Evolutionary conservation across 164 flowering plant genomes (phyloP), one percentile per base, ranked within the genome.

Genomic region (Hamamelis virginiana): DNA sequence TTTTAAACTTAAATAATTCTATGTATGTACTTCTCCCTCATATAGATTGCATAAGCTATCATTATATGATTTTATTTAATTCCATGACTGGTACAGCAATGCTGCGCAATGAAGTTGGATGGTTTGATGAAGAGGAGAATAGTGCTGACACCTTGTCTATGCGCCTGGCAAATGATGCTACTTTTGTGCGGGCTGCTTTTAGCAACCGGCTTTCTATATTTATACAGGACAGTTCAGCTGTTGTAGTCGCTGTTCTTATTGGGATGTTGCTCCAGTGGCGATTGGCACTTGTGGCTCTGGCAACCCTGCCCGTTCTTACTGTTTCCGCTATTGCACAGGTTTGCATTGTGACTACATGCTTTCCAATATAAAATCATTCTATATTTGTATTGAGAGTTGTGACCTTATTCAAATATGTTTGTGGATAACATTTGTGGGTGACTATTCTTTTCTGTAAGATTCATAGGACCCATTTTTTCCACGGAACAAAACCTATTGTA

Each of bases 151-250:
- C 83, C 61, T 81, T 95, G 55, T 92, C 98, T 66, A 87, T 92
- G 98, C 97, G 97, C 59, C 80, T 95, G 80, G 99, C 98, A 66
- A 95, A 92, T 87, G 99, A 95, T 87, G 98, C 97, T 64, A 92
- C 98, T 53, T 92, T 91, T 86, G 98, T 95, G 27, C 87, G 99
- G 76, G 98, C 99, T 82, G 93, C 97, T 75, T 92, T 92, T 75
- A 92, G 98, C 80, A 92, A 95, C 75, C 82, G 99, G 10, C 93
- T 92, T 67, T 92, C 98, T 44, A 95, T 95, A 68, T 88, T 95
- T 75, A 85, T 95, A 76, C 99, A 95, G 77, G 98, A 95, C 70
- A 85, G 82, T 84, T 79, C 97, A 50, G 98, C 98, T 64, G 86
- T 95, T 57, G 65, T 86, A 67, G 96, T 90, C 27, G 96, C 98